phyloP scores from a whole-genome alignment of 441 rosid genomes.

The Mallotus repandus region DNA sequence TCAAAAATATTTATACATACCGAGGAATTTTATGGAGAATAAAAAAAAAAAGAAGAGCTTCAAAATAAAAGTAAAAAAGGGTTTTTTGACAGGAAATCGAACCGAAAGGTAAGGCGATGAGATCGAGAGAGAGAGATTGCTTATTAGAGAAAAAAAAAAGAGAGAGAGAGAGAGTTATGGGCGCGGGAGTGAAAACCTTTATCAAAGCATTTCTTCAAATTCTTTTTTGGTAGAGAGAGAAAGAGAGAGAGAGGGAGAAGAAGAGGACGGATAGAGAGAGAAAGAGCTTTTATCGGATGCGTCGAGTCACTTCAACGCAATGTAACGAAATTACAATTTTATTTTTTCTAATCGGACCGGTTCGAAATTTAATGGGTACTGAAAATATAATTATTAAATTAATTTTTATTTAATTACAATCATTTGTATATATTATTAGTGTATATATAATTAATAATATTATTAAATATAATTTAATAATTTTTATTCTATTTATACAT shows the following conservation, averaged over 20 bases:
- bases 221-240: too few relatives aligned
- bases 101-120: slow-evolving; percentile 23
- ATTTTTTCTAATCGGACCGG: background rate
- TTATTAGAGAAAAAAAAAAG: too few relatives aligned
- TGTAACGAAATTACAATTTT: background rate
- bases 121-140: slow-evolving; percentile 18
- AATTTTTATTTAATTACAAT: too few relatives aligned
- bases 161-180: background rate
- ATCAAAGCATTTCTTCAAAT: background rate
- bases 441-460: too few relatives aligned
- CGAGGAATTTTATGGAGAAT: background rate
- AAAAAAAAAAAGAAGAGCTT: background rate
- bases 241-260: background rate
- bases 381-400: too few relatives aligned
- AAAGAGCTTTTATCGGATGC: slow-evolving; percentile 26
- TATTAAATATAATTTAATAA: too few relatives aligned
- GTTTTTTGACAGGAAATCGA: slow-evolving; percentile 20
- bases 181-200: slow-evolving; percentile 8
- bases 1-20: background rate
- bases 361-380: too few relatives aligned
- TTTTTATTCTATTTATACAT: too few relatives aligned
- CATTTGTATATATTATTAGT: too few relatives aligned
- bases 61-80: slow-evolving; percentile 3
- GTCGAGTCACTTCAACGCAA: slow-evolving; percentile 36
- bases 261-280: background rate